Conservation (phyloP, 2,329 filamentous ascomycete genomes). For the Leptographium galeiforme region DNA sequence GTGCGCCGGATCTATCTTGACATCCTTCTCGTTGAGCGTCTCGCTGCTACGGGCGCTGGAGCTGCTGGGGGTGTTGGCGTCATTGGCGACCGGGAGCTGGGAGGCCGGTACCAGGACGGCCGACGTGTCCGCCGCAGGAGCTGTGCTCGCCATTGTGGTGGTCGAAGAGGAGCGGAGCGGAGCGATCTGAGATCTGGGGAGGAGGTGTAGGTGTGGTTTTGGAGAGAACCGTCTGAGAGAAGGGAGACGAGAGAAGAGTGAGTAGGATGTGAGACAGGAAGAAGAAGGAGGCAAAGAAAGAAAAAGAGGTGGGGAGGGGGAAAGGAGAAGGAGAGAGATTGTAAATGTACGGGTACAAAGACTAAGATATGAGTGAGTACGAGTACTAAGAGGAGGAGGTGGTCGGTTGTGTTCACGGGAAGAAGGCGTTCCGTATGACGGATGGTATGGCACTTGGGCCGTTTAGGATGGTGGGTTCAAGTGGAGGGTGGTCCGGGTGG, state of each 20-base stretch:
- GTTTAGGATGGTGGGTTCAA: constrained; percentile 1
- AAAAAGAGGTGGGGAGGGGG: not conserved
- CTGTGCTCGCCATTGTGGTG: constrained; percentile 1
- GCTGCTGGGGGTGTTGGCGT: not conserved
- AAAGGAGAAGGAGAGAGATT: not conserved
- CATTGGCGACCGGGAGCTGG: not conserved
- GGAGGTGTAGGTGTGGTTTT: not conserved
- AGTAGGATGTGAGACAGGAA: not conserved
- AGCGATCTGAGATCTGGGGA: not conserved
- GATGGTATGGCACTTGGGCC: not conserved
- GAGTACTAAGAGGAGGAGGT: not conserved
- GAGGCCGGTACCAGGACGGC: not conserved
- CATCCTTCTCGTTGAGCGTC: constrained; percentile 18
- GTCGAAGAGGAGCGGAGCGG: not conserved
- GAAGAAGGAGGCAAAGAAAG: not conserved
- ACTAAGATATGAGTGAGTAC: not conserved
- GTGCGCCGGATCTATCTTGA: constrained; percentile 7
- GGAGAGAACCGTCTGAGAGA: not conserved
- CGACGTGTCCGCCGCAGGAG: not conserved
- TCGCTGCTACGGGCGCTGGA: constrained; percentile 21
- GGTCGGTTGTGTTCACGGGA: not conserved
- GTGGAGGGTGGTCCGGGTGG: not conserved
- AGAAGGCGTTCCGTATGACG: not conserved
- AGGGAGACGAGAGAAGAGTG: not conserved
- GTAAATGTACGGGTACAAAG: not conserved